Evolutionary conservation across 768 basidiomycete species (phyloP), one percentile per base, ranked within the genome.

Genomic region (Calocybe cyanea): DNA sequence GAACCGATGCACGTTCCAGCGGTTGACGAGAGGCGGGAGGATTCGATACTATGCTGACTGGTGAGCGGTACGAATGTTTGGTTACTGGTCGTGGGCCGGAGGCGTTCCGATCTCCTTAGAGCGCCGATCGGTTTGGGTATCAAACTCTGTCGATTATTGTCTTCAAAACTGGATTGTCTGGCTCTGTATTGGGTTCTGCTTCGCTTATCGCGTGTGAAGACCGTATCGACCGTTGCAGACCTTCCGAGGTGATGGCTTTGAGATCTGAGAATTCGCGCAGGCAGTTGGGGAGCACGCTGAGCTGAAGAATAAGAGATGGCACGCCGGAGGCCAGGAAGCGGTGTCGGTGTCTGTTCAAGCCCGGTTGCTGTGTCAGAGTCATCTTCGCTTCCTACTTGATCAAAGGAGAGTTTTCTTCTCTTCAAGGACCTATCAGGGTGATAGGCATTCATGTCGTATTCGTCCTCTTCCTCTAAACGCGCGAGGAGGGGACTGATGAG

Each of bases 401-500:
- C 54, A 21, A 42, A 45, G 13, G 39, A 56, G 38, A 47, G 39
- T 49, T 52, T 67, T 56, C 45, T 57, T 56, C 32, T 60, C 57
- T 60, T 67, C 51, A 23, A 50, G 43, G 48, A 38, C 48, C 51
- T 48, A 50, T 56, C 41, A 56, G 48, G 38, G 19, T 43, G 40
- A 25, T 30, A 36, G 18, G 36, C 23, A 21, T 45, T 38, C 10
- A 34, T 15, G 14, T 43, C 48, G 41, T 43, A 51, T 41, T 59
- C 64, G 28, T 65, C 63, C 31, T 62, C 66, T 42, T 67, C 67
- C 8, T 55, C 57, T 23, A 68, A 52, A 41, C 54, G 51, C 25
- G 50, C 57, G 14, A 69, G 62, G 15, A 56, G 57, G 2, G 63
- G 58, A 33, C 57, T 60, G 15, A 59, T 40, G 10, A 58, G 41